Evolutionary conservation across 306 rosid genomes (phyloP).

Genomic region (Citrullus colocynthis): DNA sequence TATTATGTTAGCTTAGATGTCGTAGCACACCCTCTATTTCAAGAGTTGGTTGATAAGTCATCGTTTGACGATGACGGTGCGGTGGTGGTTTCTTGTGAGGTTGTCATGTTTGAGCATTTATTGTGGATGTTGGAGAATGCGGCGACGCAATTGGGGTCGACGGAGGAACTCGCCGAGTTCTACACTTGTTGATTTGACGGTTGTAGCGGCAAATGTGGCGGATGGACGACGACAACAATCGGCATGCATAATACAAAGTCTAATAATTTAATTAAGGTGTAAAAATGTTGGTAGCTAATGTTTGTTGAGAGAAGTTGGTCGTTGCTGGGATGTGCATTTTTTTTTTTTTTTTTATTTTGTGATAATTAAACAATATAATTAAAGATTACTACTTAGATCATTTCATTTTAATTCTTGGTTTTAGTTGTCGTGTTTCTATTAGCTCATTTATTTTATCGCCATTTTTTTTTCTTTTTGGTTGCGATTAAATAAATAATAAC

Average conservation of each 20-base stretch:
- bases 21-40: slow-evolving; percentile 61
- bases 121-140: slow-evolving; percentile 76
- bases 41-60: slow-evolving; percentile 59
- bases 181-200: slow-evolving; percentile 38
- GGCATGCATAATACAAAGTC: background rate
- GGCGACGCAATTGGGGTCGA: slow-evolving; percentile 55
- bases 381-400: background rate
- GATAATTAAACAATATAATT: background rate
- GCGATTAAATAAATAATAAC: background rate
- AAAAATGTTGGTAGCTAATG: slow-evolving; percentile 1
- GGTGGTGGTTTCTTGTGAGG: slow-evolving; percentile 57
- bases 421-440: background rate
- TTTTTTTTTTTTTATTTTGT: background rate
- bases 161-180: slow-evolving; percentile 75
- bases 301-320: background rate
- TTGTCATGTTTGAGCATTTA: slow-evolving; percentile 88
- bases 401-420: background rate
- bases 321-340: background rate
- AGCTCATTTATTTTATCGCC: background rate
- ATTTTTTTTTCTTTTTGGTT: background rate
- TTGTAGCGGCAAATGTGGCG: background rate
- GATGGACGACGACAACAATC: background rate
- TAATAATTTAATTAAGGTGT: background rate
- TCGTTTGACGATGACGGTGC: background rate
- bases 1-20: slow-evolving; percentile 51